Percentiles rank a stretch among this genome's conserved stretches.
Conservation (phyloP, 2,329 filamentous ascomycete species). For the Ophiostoma populinum region DNA sequence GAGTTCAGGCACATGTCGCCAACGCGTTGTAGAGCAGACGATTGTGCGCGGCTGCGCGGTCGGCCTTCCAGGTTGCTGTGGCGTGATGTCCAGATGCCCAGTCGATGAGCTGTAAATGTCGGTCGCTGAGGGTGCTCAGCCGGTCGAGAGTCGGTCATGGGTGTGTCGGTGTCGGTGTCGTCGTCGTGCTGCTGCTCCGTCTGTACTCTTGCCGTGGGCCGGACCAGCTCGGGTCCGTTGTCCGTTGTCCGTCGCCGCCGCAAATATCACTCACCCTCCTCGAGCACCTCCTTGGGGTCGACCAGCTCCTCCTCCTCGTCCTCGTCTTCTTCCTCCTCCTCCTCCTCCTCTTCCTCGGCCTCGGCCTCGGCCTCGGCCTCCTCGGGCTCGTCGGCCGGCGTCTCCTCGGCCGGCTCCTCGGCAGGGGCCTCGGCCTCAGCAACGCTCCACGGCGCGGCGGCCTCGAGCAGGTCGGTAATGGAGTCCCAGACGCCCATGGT, state of each 20-base stretch:
- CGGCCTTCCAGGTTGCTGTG: no score
- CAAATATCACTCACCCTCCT: constrained; percentile 52
- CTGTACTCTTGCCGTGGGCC: not conserved
- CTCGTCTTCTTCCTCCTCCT: constrained; percentile 51
- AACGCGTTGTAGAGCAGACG: no score
- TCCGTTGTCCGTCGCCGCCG: not conserved
- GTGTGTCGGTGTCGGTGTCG: no score
- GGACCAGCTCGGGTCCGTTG: not conserved
- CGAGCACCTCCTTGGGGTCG: constrained; percentile 74
- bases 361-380: constrained; percentile 40
- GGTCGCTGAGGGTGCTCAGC: no score
- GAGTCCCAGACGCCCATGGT: constrained; percentile 51
- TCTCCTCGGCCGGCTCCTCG: constrained; percentile 29
- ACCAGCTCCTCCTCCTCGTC: constrained; percentile 65
- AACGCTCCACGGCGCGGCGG: constrained; percentile 45
- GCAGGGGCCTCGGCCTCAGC: constrained; percentile 49
- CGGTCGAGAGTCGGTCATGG: no score
- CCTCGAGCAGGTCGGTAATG: constrained; percentile 46
- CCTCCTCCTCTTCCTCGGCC: constrained; percentile 37
- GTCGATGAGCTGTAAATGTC: no score
- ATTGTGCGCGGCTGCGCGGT: no score
- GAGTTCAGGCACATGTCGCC: no score
- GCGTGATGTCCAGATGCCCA: no score
- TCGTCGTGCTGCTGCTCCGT: no score
- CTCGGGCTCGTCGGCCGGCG: constrained; percentile 26